These are phyloP conservation scores for Wickerhamomyces rabaulensis DNA, from an alignment of 805 yeast genomes.

Conservation along the genomic window DNA sequence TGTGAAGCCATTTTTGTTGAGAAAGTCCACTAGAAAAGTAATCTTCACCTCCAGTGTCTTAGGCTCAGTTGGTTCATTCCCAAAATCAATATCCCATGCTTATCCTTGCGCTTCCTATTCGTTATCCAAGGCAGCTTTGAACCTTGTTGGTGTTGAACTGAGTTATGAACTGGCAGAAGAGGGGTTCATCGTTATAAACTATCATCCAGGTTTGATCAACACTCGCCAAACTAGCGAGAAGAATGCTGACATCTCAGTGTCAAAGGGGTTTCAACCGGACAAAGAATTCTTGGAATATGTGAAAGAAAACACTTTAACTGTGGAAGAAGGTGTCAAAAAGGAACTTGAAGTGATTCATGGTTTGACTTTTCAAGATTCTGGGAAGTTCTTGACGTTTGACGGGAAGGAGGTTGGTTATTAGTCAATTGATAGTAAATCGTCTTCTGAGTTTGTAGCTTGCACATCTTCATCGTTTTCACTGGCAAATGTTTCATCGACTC, in stretches of 20 bases:
- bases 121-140: conserved; percentile 33
- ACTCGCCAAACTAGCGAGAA: conserved; percentile 8
- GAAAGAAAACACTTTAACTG: conserved; percentile 5
- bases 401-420: conserved; percentile 14
- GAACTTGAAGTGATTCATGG: conserved; percentile 14
- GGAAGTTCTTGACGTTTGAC: conserved; percentile 17
- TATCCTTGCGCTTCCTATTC: conserved; percentile 28
- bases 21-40: conserved; percentile 23
- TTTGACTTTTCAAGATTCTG: conserved; percentile 11
- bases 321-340: conserved; percentile 14
- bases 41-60: conserved; percentile 25
- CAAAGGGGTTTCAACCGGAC: conserved; percentile 12
- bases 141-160: conserved; percentile 23
- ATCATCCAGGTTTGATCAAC: conserved; percentile 26
- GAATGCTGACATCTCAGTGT: conserved; percentile 9
- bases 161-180: conserved; percentile 23
- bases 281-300: conserved; percentile 9
- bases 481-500: no score
- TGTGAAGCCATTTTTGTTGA: conserved; percentile 25
- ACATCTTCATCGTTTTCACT: no score
- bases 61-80: conserved; percentile 24
- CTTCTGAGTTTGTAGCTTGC: neutral
- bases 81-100: conserved; percentile 9
- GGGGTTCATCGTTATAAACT: conserved; percentile 22
- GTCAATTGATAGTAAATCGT: neutral